Evolutionary conservation across 2,329 filamentous ascomycete genomes (phyloP).

Genomic region (Zymoseptoria passerinii): DNA sequence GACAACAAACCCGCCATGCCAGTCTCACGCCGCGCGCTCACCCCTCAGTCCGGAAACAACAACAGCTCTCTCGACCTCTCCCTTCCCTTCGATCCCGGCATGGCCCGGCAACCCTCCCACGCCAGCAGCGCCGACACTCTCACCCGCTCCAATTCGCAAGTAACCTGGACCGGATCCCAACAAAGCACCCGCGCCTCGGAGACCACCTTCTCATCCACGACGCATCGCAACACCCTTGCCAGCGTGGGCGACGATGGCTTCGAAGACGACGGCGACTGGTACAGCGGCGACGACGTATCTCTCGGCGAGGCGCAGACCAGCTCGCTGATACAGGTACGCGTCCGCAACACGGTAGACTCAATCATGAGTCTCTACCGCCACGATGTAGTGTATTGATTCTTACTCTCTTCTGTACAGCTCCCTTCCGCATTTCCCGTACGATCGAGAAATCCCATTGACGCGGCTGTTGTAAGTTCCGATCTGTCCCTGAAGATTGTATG

Average conservation of each 20-base stretch:
- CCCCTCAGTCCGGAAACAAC: not conserved
- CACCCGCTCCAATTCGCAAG: not conserved
- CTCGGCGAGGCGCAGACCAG: constrained; percentile 17
- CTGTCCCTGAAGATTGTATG: not conserved
- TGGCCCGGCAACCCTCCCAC: not conserved
- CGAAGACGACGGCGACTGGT: constrained; percentile 20
- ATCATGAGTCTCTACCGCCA: constrained; percentile 21
- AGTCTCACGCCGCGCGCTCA: not conserved
- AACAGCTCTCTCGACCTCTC: not conserved
- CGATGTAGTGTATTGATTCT: constrained; percentile 14
- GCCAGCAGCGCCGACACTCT: not conserved
- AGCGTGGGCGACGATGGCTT: constrained; percentile 19
- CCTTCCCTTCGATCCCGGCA: constrained; percentile 11
- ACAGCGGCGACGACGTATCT: constrained; percentile 22
- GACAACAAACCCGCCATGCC: constrained; percentile 7
- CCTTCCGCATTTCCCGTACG: not conserved
- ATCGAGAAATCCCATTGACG: not conserved
- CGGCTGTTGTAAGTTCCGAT: constrained; percentile 1
- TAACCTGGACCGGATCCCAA: not conserved
- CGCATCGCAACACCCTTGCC: constrained; percentile 7
- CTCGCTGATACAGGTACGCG: constrained; percentile 25
- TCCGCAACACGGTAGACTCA: constrained; percentile 22
- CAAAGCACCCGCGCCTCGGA: not conserved
- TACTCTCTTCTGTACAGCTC: constrained; percentile 2
- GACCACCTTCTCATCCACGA: not conserved